Conservation (phyloP, 2,329 filamentous ascomycete genomes). For the Blastomyces parvus region DNA sequence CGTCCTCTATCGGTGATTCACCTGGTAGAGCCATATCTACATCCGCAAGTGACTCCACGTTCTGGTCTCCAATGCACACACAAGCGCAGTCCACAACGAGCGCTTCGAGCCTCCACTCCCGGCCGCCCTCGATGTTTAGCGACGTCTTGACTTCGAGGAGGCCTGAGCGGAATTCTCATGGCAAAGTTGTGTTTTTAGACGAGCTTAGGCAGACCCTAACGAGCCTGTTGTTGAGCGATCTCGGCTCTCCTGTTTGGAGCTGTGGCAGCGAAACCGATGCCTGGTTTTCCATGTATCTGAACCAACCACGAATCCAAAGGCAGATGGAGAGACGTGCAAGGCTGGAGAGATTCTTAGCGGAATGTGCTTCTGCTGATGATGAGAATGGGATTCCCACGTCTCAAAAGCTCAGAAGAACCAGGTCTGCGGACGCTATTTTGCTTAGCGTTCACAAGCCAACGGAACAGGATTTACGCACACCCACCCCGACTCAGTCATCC, state of each 20-base stretch:
- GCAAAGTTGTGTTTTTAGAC: constrained; percentile 68
- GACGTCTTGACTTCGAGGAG: constrained; percentile 28
- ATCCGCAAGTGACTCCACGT: constrained; percentile 66
- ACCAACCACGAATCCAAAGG: constrained; percentile 39
- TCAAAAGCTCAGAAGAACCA: constrained; percentile 24
- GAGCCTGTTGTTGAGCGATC: constrained; percentile 76
- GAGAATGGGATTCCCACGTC: background rate
- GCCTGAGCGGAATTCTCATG: constrained; percentile 43
- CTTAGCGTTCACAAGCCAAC: background rate
- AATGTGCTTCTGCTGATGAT: constrained; percentile 18
- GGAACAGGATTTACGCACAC: constrained; percentile 3
- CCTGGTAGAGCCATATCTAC: constrained; percentile 59
- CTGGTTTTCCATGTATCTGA: constrained; percentile 58
- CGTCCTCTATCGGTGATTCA: constrained; percentile 50
- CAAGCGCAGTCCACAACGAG: constrained; percentile 55
- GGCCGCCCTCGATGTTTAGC: constrained; percentile 35
- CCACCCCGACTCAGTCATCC: background rate
- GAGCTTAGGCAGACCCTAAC: constrained; percentile 71
- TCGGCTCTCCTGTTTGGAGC: constrained; percentile 78
- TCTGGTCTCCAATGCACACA: constrained; percentile 80
- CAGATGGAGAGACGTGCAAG: constrained; percentile 34
- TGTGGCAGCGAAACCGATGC: constrained; percentile 84
- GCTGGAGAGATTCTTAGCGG: constrained; percentile 31
- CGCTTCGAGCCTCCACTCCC: constrained; percentile 47
- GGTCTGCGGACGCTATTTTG: constrained; percentile 25